Evolutionary conservation across 202 grass and related monocot genomes (phyloP), one percentile per base, ranked within the genome.

Genomic region (Cymbopogon flexuosus): DNA sequence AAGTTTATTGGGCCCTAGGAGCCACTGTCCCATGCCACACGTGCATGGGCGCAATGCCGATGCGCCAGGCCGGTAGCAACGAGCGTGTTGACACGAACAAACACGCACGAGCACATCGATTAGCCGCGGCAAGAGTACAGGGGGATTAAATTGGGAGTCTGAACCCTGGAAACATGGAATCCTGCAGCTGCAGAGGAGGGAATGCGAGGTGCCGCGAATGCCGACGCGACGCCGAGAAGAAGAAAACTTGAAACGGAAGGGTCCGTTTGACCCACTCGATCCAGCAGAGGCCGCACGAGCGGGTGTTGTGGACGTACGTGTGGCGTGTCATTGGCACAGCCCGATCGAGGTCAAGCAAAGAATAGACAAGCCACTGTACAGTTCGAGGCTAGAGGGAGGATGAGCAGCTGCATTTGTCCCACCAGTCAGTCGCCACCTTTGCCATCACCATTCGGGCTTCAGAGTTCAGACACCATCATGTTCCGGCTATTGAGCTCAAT

Each of bases 91-190:
- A 62, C 77, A 71, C 82, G 87, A 77, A 89, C 82, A 81, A 89
- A 72, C 87, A 85, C 82, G 58, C 41, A 14, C 37, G 40, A 60
- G 16, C 65, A 76, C 83, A 82, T 89, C 78, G 83, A 85, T 85
- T 64, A 85, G 73, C 83, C 87, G 67, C 66, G 22, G 40, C 22
- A 51, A 49, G 34, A 68, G 83, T 82, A 78, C 78, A 81, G 4
- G 51, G 66, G 87, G 72, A 82, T 85, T 89, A 89, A 89, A 82
- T 81, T 78, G 63, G 87, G 83, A 77, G 83, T 82, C 67, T 73
- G 87, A 52, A 89, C 67, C 87, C 83, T 86, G 87, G 83, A 89
- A 89, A 89, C 83, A 89, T 89, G 87, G 87, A 83, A 89, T 89
- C 83, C 49, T 85, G 82, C 57, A 82, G 31, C 83, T 24, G 8